phyloP scores from a whole-genome alignment of 2,329 filamentous ascomycete genomes.

The Penicillium sclerotiorum region DNA sequence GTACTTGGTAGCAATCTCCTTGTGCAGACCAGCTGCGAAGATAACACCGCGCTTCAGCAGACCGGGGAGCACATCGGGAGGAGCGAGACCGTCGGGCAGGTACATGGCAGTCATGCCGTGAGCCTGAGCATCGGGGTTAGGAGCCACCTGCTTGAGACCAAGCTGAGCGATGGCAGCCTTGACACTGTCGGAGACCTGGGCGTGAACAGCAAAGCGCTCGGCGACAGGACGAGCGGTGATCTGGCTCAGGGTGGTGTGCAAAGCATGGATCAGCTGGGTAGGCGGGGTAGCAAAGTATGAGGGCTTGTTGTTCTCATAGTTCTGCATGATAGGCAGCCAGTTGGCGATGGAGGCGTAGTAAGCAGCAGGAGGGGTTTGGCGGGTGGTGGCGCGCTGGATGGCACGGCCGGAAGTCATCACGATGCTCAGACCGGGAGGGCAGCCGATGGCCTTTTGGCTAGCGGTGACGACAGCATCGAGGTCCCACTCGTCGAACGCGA shows the following conservation, averaged over 20 bases:
- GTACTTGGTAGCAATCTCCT: slow-evolving; percentile 91
- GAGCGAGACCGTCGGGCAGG: slow-evolving; percentile 79
- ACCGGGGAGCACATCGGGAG: slow-evolving; percentile 81
- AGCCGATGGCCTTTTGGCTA: slow-evolving; percentile 95
- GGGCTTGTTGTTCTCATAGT: slow-evolving; percentile 96
- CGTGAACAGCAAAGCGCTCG: slow-evolving; percentile 82
- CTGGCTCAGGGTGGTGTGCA: slow-evolving; percentile 85
- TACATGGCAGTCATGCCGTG: slow-evolving; percentile 99
- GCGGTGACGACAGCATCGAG: slow-evolving; percentile 92
- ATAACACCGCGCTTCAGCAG: slow-evolving; percentile 85
- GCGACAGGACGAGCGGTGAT: slow-evolving; percentile 79
- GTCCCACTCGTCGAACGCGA: slow-evolving; percentile 92
- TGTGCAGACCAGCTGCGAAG: slow-evolving; percentile 94
- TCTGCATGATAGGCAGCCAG: slow-evolving; percentile 98
- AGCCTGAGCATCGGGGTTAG: slow-evolving; percentile 85
- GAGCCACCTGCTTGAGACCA: slow-evolving; percentile 83
- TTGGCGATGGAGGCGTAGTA: slow-evolving; percentile 98
- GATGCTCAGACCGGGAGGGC: slow-evolving; percentile 90
- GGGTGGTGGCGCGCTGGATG: slow-evolving; percentile 74
- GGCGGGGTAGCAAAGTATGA: slow-evolving; percentile 98
- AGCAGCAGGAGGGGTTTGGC: slow-evolving; percentile 78
- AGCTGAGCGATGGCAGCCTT: slow-evolving; percentile 81
- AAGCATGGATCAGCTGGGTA: slow-evolving; percentile 87
- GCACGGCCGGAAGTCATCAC: slow-evolving; percentile 90
- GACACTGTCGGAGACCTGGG: slow-evolving; percentile 76